phyloP scores from a whole-genome alignment of 2,329 filamentous ascomycete species.

The Apiospora kogelbergensis region DNA sequence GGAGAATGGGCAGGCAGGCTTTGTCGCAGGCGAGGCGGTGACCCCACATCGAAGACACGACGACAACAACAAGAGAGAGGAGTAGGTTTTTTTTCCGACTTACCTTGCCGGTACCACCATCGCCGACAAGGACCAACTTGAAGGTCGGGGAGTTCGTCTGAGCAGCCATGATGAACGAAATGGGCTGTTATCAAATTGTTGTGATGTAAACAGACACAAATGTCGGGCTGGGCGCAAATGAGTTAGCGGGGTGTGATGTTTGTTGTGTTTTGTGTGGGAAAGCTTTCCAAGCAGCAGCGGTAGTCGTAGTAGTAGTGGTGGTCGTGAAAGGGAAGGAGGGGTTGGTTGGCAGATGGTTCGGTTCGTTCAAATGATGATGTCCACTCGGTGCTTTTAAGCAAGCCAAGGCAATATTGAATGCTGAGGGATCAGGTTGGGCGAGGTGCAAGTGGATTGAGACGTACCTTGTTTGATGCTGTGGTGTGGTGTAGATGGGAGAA shows the following conservation, averaged over 20 bases:
- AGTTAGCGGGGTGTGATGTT: slow-evolving; percentile 23
- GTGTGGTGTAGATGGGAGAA: slow-evolving; percentile 7
- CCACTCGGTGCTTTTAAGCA: not conserved
- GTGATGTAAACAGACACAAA: slow-evolving; percentile 46
- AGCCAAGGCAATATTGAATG: not conserved
- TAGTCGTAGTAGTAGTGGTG: too few species aligned
- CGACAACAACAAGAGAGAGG: slow-evolving; percentile 14
- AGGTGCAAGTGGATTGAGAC: not conserved
- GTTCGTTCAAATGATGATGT: not conserved
- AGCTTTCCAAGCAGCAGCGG: not conserved
- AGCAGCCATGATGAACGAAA: slow-evolving; percentile 62
- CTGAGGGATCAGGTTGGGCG: not conserved
- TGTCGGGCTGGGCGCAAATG: slow-evolving; percentile 24
- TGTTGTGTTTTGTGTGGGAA: slow-evolving; percentile 5
- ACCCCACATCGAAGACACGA: slow-evolving; percentile 10
- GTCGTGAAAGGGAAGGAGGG: not conserved
- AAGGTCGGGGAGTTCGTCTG: slow-evolving; percentile 69
- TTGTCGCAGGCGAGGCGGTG: not conserved
- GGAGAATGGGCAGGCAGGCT: not conserved
- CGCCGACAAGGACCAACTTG: slow-evolving; percentile 99
- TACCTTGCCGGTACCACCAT: slow-evolving; percentile 99
- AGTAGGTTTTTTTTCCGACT: slow-evolving; percentile 32
- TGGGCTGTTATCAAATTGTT: slow-evolving; percentile 17
- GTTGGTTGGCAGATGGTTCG: not conserved
- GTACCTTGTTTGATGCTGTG: slow-evolving; percentile 6